These are phyloP conservation scores for Saitozyma sp. DNA, from an alignment of 768 basidiomycete genomes.

Conservation along the genomic window DNA sequence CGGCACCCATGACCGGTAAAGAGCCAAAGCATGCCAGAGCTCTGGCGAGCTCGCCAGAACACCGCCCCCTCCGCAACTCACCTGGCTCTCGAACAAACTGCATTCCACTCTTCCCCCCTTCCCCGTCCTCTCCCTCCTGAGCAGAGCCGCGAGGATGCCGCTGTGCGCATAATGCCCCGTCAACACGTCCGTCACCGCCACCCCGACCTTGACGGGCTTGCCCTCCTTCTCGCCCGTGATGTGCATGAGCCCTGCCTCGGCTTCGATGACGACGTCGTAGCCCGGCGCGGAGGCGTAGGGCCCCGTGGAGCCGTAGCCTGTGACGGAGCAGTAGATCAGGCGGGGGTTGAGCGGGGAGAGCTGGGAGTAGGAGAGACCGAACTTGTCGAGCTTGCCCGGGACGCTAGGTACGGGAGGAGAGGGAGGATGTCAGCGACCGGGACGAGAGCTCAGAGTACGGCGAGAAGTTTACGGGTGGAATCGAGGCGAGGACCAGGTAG, in stretches of 20 bases:
- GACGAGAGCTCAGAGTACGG: no score
- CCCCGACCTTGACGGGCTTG: conserved; percentile 89
- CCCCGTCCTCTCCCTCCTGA: conserved; percentile 79
- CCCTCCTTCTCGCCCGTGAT: conserved; percentile 89
- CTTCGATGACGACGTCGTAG: conserved; percentile 84
- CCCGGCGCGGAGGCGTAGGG: conserved; percentile 80
- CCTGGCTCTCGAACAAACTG: conserved; percentile 89
- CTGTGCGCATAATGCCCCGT: conserved; percentile 81
- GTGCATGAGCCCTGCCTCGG: conserved; percentile 91
- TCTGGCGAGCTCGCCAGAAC: neutral
- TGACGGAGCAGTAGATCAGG: conserved; percentile 85
- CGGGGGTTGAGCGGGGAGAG: conserved; percentile 73
- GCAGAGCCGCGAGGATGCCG: conserved; percentile 84
- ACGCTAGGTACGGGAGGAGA: conserved; percentile 22
- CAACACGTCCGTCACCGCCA: conserved; percentile 85
- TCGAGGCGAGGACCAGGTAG: no score
- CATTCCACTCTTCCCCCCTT: conserved; percentile 88
- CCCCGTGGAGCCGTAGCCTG: conserved; percentile 85
- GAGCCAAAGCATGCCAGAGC: no score
- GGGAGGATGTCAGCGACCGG: neutral
- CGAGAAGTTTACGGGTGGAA: no score
- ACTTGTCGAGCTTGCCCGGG: conserved; percentile 70
- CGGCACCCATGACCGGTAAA: no score
- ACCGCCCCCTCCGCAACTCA: conserved; percentile 44
- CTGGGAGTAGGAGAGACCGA: conserved; percentile 84